These are phyloP conservation scores for Candolleomyces aberdarensis DNA, from an alignment of 768 basidiomycete genomes.

Conservation along the genomic window DNA sequence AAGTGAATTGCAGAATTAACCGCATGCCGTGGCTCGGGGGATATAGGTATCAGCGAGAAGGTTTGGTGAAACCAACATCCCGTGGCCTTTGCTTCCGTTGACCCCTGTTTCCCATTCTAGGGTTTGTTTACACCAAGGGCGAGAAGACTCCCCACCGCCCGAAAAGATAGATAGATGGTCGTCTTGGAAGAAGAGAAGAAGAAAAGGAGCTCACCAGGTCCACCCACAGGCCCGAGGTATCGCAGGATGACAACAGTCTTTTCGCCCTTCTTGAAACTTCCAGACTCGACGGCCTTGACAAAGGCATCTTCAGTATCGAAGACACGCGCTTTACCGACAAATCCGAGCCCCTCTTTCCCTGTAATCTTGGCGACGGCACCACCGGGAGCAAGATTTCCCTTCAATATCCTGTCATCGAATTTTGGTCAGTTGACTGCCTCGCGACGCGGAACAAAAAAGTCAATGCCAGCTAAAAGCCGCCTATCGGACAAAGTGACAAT, in stretches of 20 bases:
- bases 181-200: slow-evolving; percentile 2
- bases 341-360: slow-evolving; percentile 88
- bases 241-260: slow-evolving; percentile 95
- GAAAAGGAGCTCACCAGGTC: slow-evolving; percentile 65
- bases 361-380: slow-evolving; percentile 98
- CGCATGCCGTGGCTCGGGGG: not conserved
- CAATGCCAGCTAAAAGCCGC: slow-evolving; percentile 4
- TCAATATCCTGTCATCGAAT: slow-evolving; percentile 62
- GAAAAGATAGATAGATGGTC: not conserved
- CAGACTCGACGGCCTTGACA: slow-evolving; percentile 81
- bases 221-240: slow-evolving; percentile 96
- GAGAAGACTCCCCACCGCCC: not conserved
- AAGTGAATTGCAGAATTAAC: not conserved
- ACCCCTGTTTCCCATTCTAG: not conserved
- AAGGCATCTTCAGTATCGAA: slow-evolving; percentile 93
- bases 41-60: not conserved
- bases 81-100: not conserved
- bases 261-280: slow-evolving; percentile 88
- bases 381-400: slow-evolving; percentile 89
- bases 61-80: not conserved
- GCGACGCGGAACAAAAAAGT: slow-evolving; percentile 10
- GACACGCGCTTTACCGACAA: slow-evolving; percentile 87
- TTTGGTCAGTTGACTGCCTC: slow-evolving; percentile 10
- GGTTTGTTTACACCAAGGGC: not conserved
- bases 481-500: slow-evolving; percentile 9